phyloP scores from a whole-genome alignment of 2,329 filamentous ascomycete species.

The Endothia cerciana region DNA sequence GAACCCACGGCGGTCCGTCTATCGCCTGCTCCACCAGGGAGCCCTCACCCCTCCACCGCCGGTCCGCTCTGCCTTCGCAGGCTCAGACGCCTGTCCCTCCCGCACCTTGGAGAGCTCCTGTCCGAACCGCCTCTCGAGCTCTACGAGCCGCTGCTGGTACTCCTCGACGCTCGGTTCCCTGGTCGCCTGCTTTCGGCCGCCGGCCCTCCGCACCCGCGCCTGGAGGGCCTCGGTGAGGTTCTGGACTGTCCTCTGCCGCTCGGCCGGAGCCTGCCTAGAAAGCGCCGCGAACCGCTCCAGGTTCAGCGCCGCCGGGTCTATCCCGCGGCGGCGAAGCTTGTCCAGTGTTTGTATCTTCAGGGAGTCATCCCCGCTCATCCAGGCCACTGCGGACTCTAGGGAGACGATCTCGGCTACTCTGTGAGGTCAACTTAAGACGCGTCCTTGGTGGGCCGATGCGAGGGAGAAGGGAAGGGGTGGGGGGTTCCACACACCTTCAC shows the following conservation, averaged over 20 bases:
- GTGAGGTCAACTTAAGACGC: slow-evolving; percentile 11
- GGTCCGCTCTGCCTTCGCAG: neutral
- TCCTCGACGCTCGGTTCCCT: neutral
- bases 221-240: neutral
- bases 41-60: neutral
- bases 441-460: neutral
- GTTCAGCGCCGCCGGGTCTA: slow-evolving; percentile 4
- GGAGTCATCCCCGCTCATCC: slow-evolving; percentile 11
- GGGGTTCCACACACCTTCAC: slow-evolving; percentile 51
- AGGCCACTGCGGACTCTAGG: slow-evolving; percentile 44
- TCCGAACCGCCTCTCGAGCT: slow-evolving; percentile 6
- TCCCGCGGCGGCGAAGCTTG: neutral
- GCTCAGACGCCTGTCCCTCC: neutral
- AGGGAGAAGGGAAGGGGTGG: neutral
- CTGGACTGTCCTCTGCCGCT: neutral
- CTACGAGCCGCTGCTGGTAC: slow-evolving; percentile 5
- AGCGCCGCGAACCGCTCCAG: neutral
- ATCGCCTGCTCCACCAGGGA: slow-evolving; percentile 3
- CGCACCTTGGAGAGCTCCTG: neutral
- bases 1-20: neutral
- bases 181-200: neutral
- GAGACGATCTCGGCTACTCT: slow-evolving; percentile 37
- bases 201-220: neutral
- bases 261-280: neutral
- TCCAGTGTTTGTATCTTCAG: slow-evolving; percentile 2